Conservation (phyloP, 371 early-diverging fungal species). For the Mycotypha africana region DNA sequence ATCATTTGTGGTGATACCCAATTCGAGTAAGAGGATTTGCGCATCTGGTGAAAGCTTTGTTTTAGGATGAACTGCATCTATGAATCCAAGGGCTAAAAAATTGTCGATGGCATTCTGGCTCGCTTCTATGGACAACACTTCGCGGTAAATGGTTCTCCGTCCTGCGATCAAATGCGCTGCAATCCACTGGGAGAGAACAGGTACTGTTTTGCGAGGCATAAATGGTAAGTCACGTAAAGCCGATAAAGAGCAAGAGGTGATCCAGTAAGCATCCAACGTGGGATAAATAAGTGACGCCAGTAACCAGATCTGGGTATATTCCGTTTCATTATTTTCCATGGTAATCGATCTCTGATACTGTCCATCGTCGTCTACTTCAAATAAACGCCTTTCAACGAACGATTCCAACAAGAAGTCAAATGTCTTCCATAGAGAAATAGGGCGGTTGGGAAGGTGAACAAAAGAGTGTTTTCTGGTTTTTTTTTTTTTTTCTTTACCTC, state of each 20-base stretch:
- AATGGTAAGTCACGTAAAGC: conserved; percentile 43
- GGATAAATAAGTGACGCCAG: conserved; percentile 45
- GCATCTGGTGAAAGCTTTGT: conserved; percentile 43
- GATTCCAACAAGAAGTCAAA: conserved; percentile 26
- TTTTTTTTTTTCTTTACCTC: conserved; percentile 18
- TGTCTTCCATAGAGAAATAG: too few relatives aligned
- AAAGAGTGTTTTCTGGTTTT: neutral
- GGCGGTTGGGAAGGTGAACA: too few relatives aligned
- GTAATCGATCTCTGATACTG: conserved; percentile 19
- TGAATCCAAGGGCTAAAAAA: conserved; percentile 39
- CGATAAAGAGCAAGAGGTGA: conserved; percentile 45
- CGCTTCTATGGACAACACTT: conserved; percentile 44
- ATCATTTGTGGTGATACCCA: conserved; percentile 42
- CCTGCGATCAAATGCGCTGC: conserved; percentile 48
- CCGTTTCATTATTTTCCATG: conserved; percentile 20
- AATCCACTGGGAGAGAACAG: conserved; percentile 47
- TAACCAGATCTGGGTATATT: conserved; percentile 34
- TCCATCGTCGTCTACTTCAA: conserved; percentile 12
- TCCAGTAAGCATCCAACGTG: conserved; percentile 47
- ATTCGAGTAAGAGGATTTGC: conserved; percentile 37
- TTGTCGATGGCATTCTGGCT: conserved; percentile 45
- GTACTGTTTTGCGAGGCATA: conserved; percentile 46
- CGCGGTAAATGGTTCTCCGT: conserved; percentile 42
- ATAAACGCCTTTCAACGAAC: conserved; percentile 25
- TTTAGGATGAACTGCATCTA: conserved; percentile 42